Evolutionary conservation across 805 yeast species (phyloP), one percentile per base, ranked within the genome.

Genomic region (Yamadazyma akitaensis): DNA sequence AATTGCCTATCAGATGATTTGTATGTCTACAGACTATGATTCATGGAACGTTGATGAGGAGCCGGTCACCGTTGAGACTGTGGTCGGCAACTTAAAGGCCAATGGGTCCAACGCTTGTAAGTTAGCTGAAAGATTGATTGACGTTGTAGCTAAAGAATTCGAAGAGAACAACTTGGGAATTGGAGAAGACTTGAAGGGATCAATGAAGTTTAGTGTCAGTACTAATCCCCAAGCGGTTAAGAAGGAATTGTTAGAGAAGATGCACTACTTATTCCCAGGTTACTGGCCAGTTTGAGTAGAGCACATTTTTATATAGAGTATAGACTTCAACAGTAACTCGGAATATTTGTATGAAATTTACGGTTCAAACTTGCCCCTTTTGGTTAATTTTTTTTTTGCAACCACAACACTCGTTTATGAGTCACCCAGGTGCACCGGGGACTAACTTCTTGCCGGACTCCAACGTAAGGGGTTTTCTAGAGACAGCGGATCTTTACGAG

Each of bases 21-120:
- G 99, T 70, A 94, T 94, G 99, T 85, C 96, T 1, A 94, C 99
- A 3, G 99, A 94, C 67, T 94, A 94, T 68, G 99, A 94, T 63
- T 96, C 99, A 19, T 94, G 99, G 99, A 87, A 90, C 62, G 96
- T 85, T 59, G 81, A 80, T 44, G 98, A 84, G 62, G 97, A 92
- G 61, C 92, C 98, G 2, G 99, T 94, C 40, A 91, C 98, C 8
- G 98, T 94, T n/a, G 97, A 91, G 70, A 86, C 96, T 4, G 97
- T 94, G 36, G 90, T 94, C 42, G 89, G 96, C 46, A 88, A 94
- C 65, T 77, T 92, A 62, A 80, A 80, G 61, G 94, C 96, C 50
- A 94, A 94, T 70, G 76, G 87, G 43, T 84, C 80, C 32, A 92
- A 92, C 61, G 98, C 99, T 9, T 85, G 86, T 63, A 72, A 70